Evolutionary conservation across 2,329 filamentous ascomycete species (phyloP).

Genomic region (Fusarium lateritium): DNA sequence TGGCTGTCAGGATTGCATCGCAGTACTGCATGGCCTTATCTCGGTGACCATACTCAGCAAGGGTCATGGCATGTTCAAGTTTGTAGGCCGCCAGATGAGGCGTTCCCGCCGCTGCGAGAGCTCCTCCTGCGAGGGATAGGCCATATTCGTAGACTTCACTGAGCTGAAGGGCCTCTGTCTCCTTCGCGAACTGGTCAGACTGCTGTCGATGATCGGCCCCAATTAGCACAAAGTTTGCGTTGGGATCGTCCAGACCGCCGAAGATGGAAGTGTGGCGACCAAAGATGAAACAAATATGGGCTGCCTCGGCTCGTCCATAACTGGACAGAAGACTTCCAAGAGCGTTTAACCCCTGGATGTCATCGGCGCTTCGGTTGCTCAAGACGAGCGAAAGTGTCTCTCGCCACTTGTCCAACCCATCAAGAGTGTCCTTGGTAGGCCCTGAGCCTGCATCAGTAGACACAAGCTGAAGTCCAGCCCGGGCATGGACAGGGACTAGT

Average conservation of each 20-base stretch:
- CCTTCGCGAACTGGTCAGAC: constrained; percentile 79
- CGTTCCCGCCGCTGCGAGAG: constrained; percentile 68
- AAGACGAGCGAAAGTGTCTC: constrained; percentile 90
- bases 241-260: constrained; percentile 85
- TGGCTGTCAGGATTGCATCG: constrained; percentile 82
- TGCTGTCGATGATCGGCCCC: constrained; percentile 85
- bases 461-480: constrained; percentile 92
- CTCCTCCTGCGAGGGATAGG: constrained; percentile 75
- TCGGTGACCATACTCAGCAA: constrained; percentile 87
- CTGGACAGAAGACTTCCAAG: constrained; percentile 86
- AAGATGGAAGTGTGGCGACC: constrained; percentile 79
- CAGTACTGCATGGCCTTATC: constrained; percentile 93
- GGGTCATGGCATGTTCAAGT: constrained; percentile 84
- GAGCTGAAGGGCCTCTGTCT: constrained; percentile 90
- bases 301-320: constrained; percentile 91
- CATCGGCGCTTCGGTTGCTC: constrained; percentile 87
- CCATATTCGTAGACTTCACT: constrained; percentile 97
- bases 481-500: constrained; percentile 91
- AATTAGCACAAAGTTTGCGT: constrained; percentile 84
- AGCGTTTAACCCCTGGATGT: constrained; percentile 82
- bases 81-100: constrained; percentile 94
- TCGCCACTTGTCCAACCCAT: constrained; percentile 92
- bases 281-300: constrained; percentile 95
- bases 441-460: constrained; percentile 77
- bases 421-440: constrained; percentile 79